Conservation (phyloP, 2,329 filamentous ascomycete genomes). For the Phaeosphaeriaceae sp. region DNA sequence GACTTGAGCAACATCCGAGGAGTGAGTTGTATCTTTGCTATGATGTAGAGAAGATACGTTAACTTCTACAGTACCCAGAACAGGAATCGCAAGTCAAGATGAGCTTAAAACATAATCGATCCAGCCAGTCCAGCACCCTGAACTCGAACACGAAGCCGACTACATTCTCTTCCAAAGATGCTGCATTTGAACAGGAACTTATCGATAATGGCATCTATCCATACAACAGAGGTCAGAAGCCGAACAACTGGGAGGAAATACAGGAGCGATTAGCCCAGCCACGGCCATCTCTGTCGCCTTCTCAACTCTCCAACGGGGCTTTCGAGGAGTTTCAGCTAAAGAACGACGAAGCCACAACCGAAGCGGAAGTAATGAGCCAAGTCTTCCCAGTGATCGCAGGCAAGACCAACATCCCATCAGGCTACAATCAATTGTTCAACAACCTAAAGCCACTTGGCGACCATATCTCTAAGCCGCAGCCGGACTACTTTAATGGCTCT, state of each 20-base stretch:
- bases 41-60: slow-evolving; percentile 3
- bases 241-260: slow-evolving; percentile 19
- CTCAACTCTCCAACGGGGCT: slow-evolving; percentile 9
- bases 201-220: slow-evolving; percentile 10
- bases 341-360: slow-evolving; percentile 16
- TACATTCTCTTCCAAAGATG: slow-evolving; percentile 11
- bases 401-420: slow-evolving; percentile 11
- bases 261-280: slow-evolving; percentile 10
- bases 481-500: slow-evolving; percentile 45
- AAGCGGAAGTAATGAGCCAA: slow-evolving; percentile 17
- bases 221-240: slow-evolving; percentile 14
- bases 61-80: slow-evolving; percentile 15
- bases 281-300: slow-evolving; percentile 9
- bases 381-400: slow-evolving; percentile 19
- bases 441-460: slow-evolving; percentile 47
- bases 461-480: slow-evolving; percentile 33
- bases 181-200: slow-evolving; percentile 14
- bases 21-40: slow-evolving; percentile 6
- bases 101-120: slow-evolving; percentile 9
- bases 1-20: slow-evolving; percentile 11
- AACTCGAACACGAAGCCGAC: slow-evolving; percentile 10
- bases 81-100: slow-evolving; percentile 9
- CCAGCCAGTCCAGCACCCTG: slow-evolving; percentile 9
- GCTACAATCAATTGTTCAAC: slow-evolving; percentile 30
- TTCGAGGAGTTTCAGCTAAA: slow-evolving; percentile 22